Base-by-base conservation (phyloP, 176 grass and related monocot species). In the Chloris gayana region DNA sequence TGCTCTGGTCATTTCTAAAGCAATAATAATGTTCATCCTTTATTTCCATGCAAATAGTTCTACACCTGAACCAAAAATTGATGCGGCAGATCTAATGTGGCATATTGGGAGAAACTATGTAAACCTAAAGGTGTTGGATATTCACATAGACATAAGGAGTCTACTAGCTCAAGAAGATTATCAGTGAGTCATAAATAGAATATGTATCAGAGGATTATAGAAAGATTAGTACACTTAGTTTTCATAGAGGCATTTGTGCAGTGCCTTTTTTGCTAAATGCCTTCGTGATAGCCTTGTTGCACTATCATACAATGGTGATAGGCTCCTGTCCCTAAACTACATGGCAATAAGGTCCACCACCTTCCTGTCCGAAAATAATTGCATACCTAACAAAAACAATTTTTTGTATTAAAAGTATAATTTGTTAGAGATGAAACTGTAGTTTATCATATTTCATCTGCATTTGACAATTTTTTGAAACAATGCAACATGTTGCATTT, bases 361-460 rank as follows among this genome's bases (percentile, higher is more conserved):
- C 27, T 32, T 33, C 70, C 4, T 72, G 15, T 51, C 69, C 32
- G 12, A n/a, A 33, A n/a, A 5, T 18, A 65, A 66, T 35, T 66
- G 45, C 13, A 54, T 27, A 35, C 14, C 26, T 3, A 14, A 37
- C 35, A 66, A 66, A 33, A 50, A 34, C 0, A 13, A 31, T 22
- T 31, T 46, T n/a, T 9, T 56, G n/a, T 49, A 33, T 64, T 32
- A 34, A 66, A 65, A 2, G 14, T 32, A 31, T 17, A 51, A 7
- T 37, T 78, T 12, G 8, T 25, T 50, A 51, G 51, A 33, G 6
- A 22, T 54, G 3, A 49, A 65, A 7, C 0, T 49, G 39, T 38
- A 82, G 64, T 76, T 34, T 33, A 31, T 83, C 29, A 50, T 34
- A 30, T 33, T 80, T 74, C 17, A 30, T 47, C 15, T 65, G 25